A percentile compares a stretch with the other conserved stretches of the same genome.
phyloP scores from a whole-genome alignment of 1,284 basidiomycete species.

The Cutaneotrichosporon spelunceum region DNA sequence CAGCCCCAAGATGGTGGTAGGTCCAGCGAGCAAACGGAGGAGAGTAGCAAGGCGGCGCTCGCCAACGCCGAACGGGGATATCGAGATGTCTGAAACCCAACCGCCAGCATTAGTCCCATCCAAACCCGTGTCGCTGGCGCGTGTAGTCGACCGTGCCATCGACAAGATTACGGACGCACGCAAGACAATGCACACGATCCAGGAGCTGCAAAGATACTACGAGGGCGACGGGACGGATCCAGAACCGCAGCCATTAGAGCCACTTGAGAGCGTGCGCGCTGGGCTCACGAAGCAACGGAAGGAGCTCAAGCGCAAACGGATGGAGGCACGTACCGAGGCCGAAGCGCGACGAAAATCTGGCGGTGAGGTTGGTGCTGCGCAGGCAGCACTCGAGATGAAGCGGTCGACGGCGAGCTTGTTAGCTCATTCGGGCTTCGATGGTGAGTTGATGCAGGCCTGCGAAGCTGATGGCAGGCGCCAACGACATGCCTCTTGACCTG shows the following conservation, averaged over 20 bases:
- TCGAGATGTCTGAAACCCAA: conserved; percentile 1
- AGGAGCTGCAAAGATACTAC: conserved; percentile 39
- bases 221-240: conserved; percentile 41
- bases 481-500: conserved; percentile 68
- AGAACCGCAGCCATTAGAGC: conserved; percentile 29
- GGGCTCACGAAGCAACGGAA: conserved; percentile 24
- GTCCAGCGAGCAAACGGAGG: conserved; percentile 17
- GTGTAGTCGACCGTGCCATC: conserved; percentile 33
- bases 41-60: conserved; percentile 13
- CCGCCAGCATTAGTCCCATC: conserved; percentile 27
- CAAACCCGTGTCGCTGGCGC: conserved; percentile 36
- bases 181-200: conserved; percentile 32
- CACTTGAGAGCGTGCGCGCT: conserved; percentile 26
- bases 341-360: conserved; percentile 31
- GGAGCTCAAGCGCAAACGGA: conserved; percentile 20
- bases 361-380: conserved; percentile 43
- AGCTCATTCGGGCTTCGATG: conserved; percentile 86
- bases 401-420: conserved; percentile 61
- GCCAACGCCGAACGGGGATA: conserved; percentile 3
- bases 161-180: conserved; percentile 38
- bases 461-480: conserved; percentile 45
- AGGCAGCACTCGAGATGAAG: conserved; percentile 43
- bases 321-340: conserved; percentile 27
- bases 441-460: conserved; percentile 53
- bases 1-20: conserved; percentile 37